phyloP scores from a whole-genome alignment of 164 flowering plant genomes.

The Chimonanthus praecox region DNA sequence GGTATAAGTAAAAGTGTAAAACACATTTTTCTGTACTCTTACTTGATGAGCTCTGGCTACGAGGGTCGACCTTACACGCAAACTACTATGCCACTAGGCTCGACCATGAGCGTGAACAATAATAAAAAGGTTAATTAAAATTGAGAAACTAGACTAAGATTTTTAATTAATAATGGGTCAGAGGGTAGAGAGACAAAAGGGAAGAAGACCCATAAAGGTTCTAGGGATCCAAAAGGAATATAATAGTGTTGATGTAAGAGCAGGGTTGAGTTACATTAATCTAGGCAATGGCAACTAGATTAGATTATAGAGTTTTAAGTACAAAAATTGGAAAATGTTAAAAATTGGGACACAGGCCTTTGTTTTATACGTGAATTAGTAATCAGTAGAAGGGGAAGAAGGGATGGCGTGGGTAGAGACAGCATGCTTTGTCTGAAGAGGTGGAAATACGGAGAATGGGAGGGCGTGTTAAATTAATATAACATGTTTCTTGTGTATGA shows the following conservation, averaged over 20 bases:
- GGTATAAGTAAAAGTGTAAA: too few relatives aligned
- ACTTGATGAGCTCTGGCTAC: neutral
- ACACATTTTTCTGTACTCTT: neutral
- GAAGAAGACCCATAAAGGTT: constrained; percentile 1
- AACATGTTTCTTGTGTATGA: constrained; percentile 47
- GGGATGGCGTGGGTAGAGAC: constrained; percentile 22
- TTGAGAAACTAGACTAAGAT: neutral
- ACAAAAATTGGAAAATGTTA: neutral
- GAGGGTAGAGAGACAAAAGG: neutral
- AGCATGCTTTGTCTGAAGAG: constrained; percentile 40
- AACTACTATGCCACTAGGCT: neutral
- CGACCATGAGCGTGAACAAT: neutral
- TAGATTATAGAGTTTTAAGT: neutral
- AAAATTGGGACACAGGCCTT: neutral
- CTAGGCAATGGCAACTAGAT: constrained; percentile 9
- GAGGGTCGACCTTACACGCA: neutral
- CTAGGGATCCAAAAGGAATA: constrained; percentile 11
- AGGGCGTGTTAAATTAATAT: constrained; percentile 34
- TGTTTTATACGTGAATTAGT: constrained; percentile 2
- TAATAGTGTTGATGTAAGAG: neutral
- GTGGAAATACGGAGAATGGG: constrained; percentile 34
- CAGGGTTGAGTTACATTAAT: constrained; percentile 8
- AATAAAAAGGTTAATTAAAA: too few relatives aligned
- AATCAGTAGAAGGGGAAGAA: constrained; percentile 17
- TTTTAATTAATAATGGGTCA: neutral